Evolutionary conservation across 345 rosid species (phyloP).

Genomic region (Adansonia digitata): DNA sequence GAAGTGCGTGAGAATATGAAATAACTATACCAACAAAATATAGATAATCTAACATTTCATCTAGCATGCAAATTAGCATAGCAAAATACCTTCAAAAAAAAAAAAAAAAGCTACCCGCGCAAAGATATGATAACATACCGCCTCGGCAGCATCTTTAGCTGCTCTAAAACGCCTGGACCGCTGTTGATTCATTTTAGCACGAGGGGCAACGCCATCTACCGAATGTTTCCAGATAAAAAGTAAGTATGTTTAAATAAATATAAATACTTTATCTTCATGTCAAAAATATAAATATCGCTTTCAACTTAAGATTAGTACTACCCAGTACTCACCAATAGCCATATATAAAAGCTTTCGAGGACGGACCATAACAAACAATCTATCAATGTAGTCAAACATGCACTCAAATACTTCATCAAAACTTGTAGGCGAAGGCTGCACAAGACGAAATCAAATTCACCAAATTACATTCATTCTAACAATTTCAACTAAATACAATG

Average conservation of each 20-base stretch:
- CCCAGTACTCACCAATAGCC: slow-evolving; percentile 97
- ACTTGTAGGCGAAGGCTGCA: slow-evolving; percentile 81
- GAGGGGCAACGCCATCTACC: slow-evolving; percentile 94
- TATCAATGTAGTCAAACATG: slow-evolving; percentile 88
- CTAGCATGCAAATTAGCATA: not conserved
- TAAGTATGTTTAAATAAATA: slow-evolving; percentile 14
- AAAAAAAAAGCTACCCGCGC: not conserved
- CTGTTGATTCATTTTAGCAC: slow-evolving; percentile 98
- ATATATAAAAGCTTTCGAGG: slow-evolving; percentile 81
- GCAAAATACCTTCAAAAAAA: not conserved
- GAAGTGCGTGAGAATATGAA: slow-evolving; percentile 3
- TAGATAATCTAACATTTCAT: not conserved
- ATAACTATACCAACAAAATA: not conserved
- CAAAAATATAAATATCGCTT: not conserved
- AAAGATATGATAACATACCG: slow-evolving; percentile 45
- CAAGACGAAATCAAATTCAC: not conserved
- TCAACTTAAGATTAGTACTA: not conserved
- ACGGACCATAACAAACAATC: slow-evolving; percentile 87
- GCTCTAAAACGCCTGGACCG: slow-evolving; percentile 91
- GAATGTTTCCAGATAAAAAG: slow-evolving; percentile 15
- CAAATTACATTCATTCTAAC: not conserved
- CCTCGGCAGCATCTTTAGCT: slow-evolving; percentile 88
- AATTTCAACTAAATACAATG: not conserved
- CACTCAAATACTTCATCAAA: slow-evolving; percentile 76
- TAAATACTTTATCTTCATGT: not conserved